phyloP scores from a whole-genome alignment of 306 rosid genomes.

The Quercus suber region DNA sequence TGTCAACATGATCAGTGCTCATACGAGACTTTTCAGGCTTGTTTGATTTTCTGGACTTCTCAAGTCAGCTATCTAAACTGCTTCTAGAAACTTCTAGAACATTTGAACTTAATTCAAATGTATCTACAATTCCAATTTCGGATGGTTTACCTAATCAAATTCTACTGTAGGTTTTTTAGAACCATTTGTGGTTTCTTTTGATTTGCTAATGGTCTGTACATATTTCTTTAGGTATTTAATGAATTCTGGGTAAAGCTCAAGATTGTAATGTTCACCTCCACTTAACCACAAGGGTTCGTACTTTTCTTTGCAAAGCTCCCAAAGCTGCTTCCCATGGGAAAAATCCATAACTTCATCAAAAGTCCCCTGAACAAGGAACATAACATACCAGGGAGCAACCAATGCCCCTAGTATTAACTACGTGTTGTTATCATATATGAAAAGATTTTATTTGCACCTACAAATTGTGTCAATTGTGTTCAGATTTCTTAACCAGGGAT shows the following conservation, averaged over 20 bases:
- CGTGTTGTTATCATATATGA: no score
- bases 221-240: constrained; percentile 90
- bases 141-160: constrained; percentile 46
- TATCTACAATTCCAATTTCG: constrained; percentile 52
- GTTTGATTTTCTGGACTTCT: constrained; percentile 70
- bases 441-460: no score
- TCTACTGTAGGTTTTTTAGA: constrained; percentile 40
- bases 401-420: no score
- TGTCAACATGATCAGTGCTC: constrained; percentile 90
- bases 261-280: constrained; percentile 90
- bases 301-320: constrained; percentile 83
- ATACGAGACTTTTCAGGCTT: constrained; percentile 87
- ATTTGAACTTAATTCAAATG: constrained; percentile 48
- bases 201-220: constrained; percentile 74
- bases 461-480: no score
- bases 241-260: constrained; percentile 90
- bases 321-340: constrained; percentile 83
- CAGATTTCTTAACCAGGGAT: no score
- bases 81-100: constrained; percentile 82
- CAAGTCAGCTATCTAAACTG: constrained; percentile 94
- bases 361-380: constrained; percentile 58
- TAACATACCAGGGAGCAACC: background rate
- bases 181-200: constrained; percentile 63
- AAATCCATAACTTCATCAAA: constrained; percentile 88
- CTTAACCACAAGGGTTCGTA: constrained; percentile 87